Conservation (phyloP, 352 stramenopile species). For the Phytopythium helicoides region DNA sequence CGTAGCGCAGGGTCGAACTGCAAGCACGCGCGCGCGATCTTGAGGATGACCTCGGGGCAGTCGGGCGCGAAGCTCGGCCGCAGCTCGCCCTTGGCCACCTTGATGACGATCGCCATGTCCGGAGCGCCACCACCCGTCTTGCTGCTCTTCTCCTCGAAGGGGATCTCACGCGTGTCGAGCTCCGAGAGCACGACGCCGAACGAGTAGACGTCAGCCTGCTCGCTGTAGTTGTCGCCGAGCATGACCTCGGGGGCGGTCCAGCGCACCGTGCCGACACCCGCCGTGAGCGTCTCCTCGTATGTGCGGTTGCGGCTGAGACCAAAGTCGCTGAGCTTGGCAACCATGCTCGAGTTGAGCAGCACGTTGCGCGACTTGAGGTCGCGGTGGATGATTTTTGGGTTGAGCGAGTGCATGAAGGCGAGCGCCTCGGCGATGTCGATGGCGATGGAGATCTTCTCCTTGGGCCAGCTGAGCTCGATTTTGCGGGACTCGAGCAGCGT, state of each 20-base stretch:
- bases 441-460: constrained; percentile 84
- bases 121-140: constrained; percentile 53
- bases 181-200: constrained; percentile 87
- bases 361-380: constrained; percentile 86
- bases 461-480: constrained; percentile 78
- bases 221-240: constrained; percentile 85
- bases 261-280: constrained; percentile 78
- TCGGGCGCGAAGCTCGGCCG: constrained; percentile 68
- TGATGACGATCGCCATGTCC: constrained; percentile 86
- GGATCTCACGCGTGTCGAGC: constrained; percentile 84
- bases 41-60: constrained; percentile 54
- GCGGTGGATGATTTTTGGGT: constrained; percentile 82
- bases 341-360: constrained; percentile 71
- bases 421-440: constrained; percentile 80
- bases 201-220: constrained; percentile 87
- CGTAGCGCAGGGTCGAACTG: constrained; percentile 83
- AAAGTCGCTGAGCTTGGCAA: constrained; percentile 87
- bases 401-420: constrained; percentile 82
- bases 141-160: constrained; percentile 83
- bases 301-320: constrained; percentile 78
- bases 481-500: constrained; percentile 80
- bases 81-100: constrained; percentile 81
- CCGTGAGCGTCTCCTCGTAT: constrained; percentile 84
- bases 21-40: constrained; percentile 80
- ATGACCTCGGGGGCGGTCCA: constrained; percentile 89